Evolutionary conservation across 2,329 filamentous ascomycete genomes (phyloP).

Genomic region (Neofusicoccum kwambonambiense): DNA sequence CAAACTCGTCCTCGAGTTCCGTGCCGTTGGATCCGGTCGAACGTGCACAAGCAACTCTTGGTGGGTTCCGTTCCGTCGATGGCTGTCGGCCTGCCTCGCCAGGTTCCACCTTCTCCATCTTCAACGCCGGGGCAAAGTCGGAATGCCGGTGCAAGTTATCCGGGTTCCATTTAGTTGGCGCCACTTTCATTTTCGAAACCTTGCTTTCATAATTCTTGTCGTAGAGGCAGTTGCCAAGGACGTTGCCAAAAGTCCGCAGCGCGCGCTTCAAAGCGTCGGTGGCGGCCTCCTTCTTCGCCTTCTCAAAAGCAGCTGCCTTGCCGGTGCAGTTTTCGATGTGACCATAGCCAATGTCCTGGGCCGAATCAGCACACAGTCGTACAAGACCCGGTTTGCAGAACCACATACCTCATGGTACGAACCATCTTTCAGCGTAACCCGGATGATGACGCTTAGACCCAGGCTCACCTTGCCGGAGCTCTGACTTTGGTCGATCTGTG

Average conservation of each 20-base stretch:
- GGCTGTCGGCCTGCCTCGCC: constrained; percentile 18
- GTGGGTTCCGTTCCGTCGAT: constrained; percentile 26
- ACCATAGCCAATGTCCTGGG: constrained; percentile 85
- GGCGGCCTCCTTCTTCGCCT: constrained; percentile 96
- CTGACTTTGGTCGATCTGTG: constrained; percentile 73
- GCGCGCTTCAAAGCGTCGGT: constrained; percentile 92
- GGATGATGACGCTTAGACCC: constrained; percentile 84
- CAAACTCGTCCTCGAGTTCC: constrained; percentile 57
- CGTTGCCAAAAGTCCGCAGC: constrained; percentile 88
- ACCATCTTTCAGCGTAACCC: constrained; percentile 86
- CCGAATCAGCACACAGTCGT: constrained; percentile 8
- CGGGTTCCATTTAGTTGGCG: constrained; percentile 74
- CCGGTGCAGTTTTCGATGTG: constrained; percentile 95
- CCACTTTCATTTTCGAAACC: constrained; percentile 84
- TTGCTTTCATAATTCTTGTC: constrained; percentile 91
- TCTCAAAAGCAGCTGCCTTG: constrained; percentile 95
- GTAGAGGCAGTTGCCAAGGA: constrained; percentile 97
- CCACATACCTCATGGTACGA: constrained; percentile 79
- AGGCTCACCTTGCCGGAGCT: constrained; percentile 77
- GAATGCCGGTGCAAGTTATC: constrained; percentile 78
- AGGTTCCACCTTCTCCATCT: constrained; percentile 29
- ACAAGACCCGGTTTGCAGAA: not conserved
- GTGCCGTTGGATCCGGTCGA: constrained; percentile 35
- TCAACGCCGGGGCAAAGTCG: constrained; percentile 61
- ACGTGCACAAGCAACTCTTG: constrained; percentile 31